Conservation (phyloP, 768 basidiomycete species). For the Suillus americanus region DNA sequence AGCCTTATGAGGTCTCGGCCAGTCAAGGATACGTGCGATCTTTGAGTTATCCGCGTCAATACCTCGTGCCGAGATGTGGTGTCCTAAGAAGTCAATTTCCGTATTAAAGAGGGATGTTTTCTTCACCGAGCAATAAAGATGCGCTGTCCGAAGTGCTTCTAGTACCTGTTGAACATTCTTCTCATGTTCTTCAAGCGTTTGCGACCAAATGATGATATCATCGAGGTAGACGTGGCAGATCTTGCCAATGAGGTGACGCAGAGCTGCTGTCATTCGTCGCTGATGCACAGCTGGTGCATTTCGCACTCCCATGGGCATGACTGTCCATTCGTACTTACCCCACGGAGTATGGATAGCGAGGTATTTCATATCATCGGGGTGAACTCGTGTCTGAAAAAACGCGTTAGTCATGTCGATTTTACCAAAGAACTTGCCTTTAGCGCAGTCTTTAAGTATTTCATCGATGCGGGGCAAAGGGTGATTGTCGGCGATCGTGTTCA, state of each 20-base stretch:
- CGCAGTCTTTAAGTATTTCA: too few relatives aligned
- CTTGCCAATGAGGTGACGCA: too few relatives aligned
- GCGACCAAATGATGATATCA: conserved; percentile 32
- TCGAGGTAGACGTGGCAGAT: conserved; percentile 5
- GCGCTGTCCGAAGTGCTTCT: conserved; percentile 2
- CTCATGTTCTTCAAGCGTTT: conserved; percentile 22
- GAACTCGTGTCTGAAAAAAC: too few relatives aligned
- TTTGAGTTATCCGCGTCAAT: conserved; percentile 21
- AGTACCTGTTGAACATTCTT: conserved; percentile 17
- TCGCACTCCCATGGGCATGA: too few relatives aligned
- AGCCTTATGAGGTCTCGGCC: conserved; percentile 26
- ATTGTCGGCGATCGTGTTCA: conserved; percentile 13
- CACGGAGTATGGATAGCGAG: too few relatives aligned
- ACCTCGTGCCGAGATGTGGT: conserved; percentile 29
- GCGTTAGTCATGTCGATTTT: too few relatives aligned
- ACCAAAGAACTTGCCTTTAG: too few relatives aligned
- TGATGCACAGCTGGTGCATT: too few relatives aligned
- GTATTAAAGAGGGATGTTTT: conserved; percentile 26
- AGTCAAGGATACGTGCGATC: conserved; percentile 21
- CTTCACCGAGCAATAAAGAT: conserved; percentile 26
- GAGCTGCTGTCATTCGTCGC: too few relatives aligned
- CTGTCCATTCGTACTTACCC: too few relatives aligned
- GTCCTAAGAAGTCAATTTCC: not conserved
- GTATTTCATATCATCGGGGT: too few relatives aligned
- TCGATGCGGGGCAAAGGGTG: too few relatives aligned